A percentile compares a stretch with the other conserved stretches of the same genome.
phyloP scores from a whole-genome alignment of 2,329 filamentous ascomycete species.

The Chaetomiaceae sp. region DNA sequence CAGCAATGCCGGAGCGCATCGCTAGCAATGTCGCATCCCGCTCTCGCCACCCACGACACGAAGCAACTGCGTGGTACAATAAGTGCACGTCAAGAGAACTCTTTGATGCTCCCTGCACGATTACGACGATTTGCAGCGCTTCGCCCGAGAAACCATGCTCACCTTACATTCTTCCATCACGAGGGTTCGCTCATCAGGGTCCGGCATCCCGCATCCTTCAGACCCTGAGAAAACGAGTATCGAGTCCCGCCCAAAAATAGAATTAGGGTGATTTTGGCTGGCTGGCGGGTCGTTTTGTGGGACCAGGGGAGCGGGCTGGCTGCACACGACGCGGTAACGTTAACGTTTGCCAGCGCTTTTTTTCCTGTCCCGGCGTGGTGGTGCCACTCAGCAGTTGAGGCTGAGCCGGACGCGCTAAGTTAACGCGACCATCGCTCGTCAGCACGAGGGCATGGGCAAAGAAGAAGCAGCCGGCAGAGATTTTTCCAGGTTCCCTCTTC shows the following conservation, averaged over 20 bases:
- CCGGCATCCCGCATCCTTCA: not conserved
- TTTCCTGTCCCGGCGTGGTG: too few relatives aligned
- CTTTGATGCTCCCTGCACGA: too few relatives aligned
- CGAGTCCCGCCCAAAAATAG: conserved; percentile 9
- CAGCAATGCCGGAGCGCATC: not conserved
- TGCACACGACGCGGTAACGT: not conserved
- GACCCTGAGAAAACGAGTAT: not conserved
- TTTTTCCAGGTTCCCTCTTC: too few relatives aligned
- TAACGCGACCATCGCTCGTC: not conserved
- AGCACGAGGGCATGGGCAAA: not conserved
- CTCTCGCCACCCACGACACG: conserved; percentile 7
- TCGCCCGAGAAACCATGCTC: not conserved
- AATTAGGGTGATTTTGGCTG: conserved; percentile 6
- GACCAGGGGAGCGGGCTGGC: not conserved
- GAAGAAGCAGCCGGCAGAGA: too few relatives aligned
- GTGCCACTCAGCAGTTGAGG: not conserved
- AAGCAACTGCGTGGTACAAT: not conserved
- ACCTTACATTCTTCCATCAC: conserved; percentile 4
- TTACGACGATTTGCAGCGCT: too few relatives aligned
- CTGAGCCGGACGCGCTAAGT: not conserved
- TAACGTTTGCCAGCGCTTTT: too few relatives aligned
- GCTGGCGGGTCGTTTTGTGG: not conserved
- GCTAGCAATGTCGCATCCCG: not conserved
- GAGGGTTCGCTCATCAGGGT: not conserved
- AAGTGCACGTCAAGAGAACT: not conserved